These are phyloP conservation scores for Coemansia sp. DNA, from an alignment of 192 early-diverging fungal species.

Conservation along the genomic window DNA sequence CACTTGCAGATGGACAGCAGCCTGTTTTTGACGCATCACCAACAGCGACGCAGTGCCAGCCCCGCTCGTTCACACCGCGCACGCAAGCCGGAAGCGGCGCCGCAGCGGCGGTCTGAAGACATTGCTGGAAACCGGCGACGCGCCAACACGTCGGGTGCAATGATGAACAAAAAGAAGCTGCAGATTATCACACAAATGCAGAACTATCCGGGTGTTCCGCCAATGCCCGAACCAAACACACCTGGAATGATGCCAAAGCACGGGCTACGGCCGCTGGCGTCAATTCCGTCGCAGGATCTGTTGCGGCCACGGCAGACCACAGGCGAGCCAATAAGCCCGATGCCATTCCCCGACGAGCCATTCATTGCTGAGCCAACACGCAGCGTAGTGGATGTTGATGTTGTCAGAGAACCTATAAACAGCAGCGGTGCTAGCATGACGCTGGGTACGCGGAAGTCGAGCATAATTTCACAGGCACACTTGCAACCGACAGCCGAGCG, in stretches of 20 bases:
- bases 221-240: constrained; percentile 26
- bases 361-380: constrained; percentile 5
- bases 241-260: constrained; percentile 27
- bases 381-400: constrained; percentile 1
- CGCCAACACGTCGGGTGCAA: constrained; percentile 52
- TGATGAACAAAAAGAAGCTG: constrained; percentile 55
- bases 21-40: constrained; percentile 48
- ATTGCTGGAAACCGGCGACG: constrained; percentile 36
- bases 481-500: constrained; percentile 23
- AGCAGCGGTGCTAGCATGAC: neutral
- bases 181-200: constrained; percentile 50
- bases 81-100: constrained; percentile 28
- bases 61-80: constrained; percentile 25
- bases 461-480: neutral
- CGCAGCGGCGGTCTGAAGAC: constrained; percentile 50
- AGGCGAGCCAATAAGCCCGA: constrained; percentile 37
- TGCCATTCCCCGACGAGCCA: constrained; percentile 53
- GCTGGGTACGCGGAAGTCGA: constrained; percentile 3
- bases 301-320: constrained; percentile 15
- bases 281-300: constrained; percentile 53
- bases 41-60: constrained; percentile 52
- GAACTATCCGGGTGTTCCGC: constrained; percentile 33
- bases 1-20: constrained; percentile 50
- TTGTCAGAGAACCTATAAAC: neutral
- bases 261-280: constrained; percentile 32